Base-by-base conservation (phyloP, 2,329 filamentous ascomycete species). In the Drechslerella stenobrocha region DNA sequence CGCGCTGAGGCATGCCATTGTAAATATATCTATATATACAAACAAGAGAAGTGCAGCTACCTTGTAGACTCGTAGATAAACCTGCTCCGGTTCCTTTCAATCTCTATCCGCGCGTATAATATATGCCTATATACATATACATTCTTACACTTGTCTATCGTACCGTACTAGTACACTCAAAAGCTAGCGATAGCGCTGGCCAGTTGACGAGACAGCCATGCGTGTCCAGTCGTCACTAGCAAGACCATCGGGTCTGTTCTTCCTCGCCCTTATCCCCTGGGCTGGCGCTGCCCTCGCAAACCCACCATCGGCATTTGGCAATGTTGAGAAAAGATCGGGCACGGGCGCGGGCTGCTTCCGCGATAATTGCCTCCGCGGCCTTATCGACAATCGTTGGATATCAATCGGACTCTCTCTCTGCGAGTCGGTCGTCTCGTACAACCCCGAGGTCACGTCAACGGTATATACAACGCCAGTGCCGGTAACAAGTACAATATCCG, bases 361-460 rank as follows among this genome's bases (percentile, higher is more conserved):
- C 44, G 44, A 47, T 11, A 47, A 24, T 13, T 47, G 44, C 44
- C 44, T 47, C 3, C 44, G 44, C 11, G 44, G 22, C 2, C 24
- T 47, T 15, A 47, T 47, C 11, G 44, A 47, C 24, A 26, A 13
- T 5, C 44, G 24, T 18, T 47, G 44, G 44, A 47, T 23, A 26
- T 47, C 44, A 26, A 22, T 47, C 24, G 44, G 44, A 11, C n/a
- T 47, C 9, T 11, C n/a, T 9, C 28, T 13, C 15, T 47, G 44
- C 44, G 22, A 47, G 11, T 26, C 44, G 9, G 18, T 30, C 24
- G 28, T 47, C 15, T 26, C 22, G 5, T 47, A 47, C 18, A 30
- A 26, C 22, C 44, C 44, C 8, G 20, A 30, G 18, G 22, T 30
- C 24, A 18, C 28, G 5, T 47, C 44, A 18, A 47, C 44, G 22